Evolutionary conservation across 2,329 filamentous ascomycete species (phyloP), one percentile per base, ranked within the genome.

Genomic region (Huntiella bhutanensis): DNA sequence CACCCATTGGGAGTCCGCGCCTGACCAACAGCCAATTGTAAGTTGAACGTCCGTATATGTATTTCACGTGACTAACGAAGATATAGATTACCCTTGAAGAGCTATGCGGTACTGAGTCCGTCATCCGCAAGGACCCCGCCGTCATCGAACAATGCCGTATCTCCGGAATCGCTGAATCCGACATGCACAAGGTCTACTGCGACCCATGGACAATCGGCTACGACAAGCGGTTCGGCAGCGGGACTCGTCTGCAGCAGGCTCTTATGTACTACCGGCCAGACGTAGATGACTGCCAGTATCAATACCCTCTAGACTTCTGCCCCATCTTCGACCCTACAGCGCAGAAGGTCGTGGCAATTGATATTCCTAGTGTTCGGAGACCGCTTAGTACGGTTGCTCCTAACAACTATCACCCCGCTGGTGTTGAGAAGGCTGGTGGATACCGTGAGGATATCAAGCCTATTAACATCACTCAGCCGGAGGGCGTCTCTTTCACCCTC

Each of bases 141-240:
- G 85, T 94, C 50, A 91, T 94, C 53, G 84, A 94, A 62, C 86
- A 94, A 61, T 95, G 87, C 56, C 73, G 72, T 5, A 72, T 94
- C 50, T 73, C 85, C 49, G 87, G 87, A 1, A 83, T 95, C 50
- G 74, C 83, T 10, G 70, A 70, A 48, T 71, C 82, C 53, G 82
- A 93, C 51, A 94, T 95, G 87, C 67, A 91, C 67, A 94, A 94
- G 63, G 83, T 95, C 41, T 94, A 92, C 66, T 93, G 86, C 61
- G 87, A 95, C 59, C 85, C 84, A 8, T 95, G 87, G 87, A 93
- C 87, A 1, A 93, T 95, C 60, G 87, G 87, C 42, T 93, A 85
- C 58, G 87, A 95, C 55, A 83, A 92, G 64, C 79, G 87, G 39
- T 91, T 86, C 55, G 87, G 86, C 51, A 88, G 65, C 58, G 68